phyloP scores from a whole-genome alignment of 2,329 filamentous ascomycete genomes.

The Fusarium falciforme region DNA sequence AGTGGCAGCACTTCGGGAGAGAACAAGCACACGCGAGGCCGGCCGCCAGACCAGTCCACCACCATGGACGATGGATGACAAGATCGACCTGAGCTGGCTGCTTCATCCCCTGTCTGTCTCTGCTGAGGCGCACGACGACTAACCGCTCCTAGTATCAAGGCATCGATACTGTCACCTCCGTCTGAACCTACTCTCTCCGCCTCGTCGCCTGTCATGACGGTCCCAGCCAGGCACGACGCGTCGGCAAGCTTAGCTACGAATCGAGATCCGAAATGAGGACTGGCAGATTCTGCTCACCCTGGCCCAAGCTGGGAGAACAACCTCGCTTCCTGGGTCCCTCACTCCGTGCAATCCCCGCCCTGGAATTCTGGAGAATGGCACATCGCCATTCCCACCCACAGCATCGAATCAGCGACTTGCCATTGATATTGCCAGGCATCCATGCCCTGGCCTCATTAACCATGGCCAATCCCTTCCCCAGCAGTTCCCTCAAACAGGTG shows the following conservation, averaged over 20 bases:
- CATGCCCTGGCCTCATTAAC: slow-evolving; percentile 4
- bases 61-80: not conserved
- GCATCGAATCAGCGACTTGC: slow-evolving; percentile 33
- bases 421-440: slow-evolving; percentile 22
- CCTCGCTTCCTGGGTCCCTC: slow-evolving; percentile 8
- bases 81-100: slow-evolving; percentile 16
- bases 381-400: slow-evolving; percentile 28
- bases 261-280: slow-evolving; percentile 28
- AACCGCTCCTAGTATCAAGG: slow-evolving; percentile 16
- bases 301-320: slow-evolving; percentile 8
- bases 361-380: slow-evolving; percentile 36
- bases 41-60: not conserved
- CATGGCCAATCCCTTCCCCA: slow-evolving; percentile 15
- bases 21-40: slow-evolving; percentile 15
- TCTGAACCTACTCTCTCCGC: not conserved
- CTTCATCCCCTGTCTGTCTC: slow-evolving; percentile 13
- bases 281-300: slow-evolving; percentile 20
- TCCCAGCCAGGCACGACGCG: slow-evolving; percentile 1
- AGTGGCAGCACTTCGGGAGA: slow-evolving; percentile 24
- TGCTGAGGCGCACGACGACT: slow-evolving; percentile 18
- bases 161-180: slow-evolving; percentile 15
- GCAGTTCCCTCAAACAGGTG: slow-evolving; percentile 11
- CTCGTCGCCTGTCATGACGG: not conserved
- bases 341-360: slow-evolving; percentile 25
- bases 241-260: slow-evolving; percentile 13